A percentile compares a stretch with the other conserved stretches of the same genome.
Evolutionary conservation across 192 early-diverging fungal genomes (phyloP).

Genomic region (Spizellomyces punctatus): DNA sequence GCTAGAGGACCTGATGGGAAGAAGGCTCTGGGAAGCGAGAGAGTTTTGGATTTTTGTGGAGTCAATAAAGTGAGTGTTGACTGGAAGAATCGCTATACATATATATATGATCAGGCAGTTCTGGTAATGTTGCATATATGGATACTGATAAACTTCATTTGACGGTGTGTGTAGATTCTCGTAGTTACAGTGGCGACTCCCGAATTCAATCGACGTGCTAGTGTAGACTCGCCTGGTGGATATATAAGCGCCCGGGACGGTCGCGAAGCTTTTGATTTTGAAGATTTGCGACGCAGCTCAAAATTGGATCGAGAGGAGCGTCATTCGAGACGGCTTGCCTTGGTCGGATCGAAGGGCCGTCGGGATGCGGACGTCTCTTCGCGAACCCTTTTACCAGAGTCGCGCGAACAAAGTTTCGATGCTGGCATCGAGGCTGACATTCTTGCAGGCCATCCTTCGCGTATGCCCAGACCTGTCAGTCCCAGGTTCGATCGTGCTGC

Average conservation of each 20-base stretch:
- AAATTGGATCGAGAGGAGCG: no score
- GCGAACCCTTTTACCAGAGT: no score
- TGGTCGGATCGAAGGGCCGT: no score
- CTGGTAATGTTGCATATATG: not conserved
- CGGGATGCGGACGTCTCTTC: no score
- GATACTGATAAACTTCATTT: not conserved
- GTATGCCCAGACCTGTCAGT: not conserved
- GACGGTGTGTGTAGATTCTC: constrained; percentile 8
- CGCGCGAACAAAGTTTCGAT: no score
- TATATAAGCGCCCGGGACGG: not conserved
- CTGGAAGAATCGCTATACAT: not conserved
- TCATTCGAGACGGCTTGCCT: no score
- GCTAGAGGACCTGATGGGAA: constrained; percentile 36
- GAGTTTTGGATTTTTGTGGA: constrained; percentile 39
- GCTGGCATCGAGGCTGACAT: no score
- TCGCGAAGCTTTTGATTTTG: no score
- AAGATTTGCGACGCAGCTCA: no score
- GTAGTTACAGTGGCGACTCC: constrained; percentile 12
- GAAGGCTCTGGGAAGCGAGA: constrained; percentile 30
- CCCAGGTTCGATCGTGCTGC: not conserved
- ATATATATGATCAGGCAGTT: not conserved
- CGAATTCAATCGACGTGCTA: not conserved
- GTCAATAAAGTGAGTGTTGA: constrained; percentile 35
- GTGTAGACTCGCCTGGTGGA: constrained; percentile 14
- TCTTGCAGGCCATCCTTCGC: no score